Percentiles rank a stretch among this genome's conserved stretches.
Evolutionary conservation across 176 grass and related monocot genomes (phyloP).

Genomic region (Typha latifolia): DNA sequence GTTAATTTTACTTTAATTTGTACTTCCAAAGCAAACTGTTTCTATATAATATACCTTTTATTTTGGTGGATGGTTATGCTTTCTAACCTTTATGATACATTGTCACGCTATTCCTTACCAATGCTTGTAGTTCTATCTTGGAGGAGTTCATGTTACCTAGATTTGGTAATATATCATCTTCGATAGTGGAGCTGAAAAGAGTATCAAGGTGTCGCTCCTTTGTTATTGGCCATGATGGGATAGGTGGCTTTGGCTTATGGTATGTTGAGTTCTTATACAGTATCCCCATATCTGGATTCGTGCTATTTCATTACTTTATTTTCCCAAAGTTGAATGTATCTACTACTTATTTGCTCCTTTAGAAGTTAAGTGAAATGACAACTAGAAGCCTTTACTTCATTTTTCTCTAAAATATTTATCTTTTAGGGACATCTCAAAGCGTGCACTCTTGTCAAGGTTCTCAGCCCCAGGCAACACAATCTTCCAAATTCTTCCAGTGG

Average conservation of each 20-base stretch:
- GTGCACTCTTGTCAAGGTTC: conserved; percentile 31
- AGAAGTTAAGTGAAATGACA: neutral
- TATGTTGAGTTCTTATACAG: conserved; percentile 25
- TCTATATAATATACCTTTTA: neutral
- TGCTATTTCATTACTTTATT: neutral
- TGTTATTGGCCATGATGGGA: conserved; percentile 74
- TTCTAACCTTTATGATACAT: neutral
- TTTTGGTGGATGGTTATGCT: neutral
- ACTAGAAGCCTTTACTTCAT: too few species aligned
- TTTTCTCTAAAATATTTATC: conserved; percentile 9
- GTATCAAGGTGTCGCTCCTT: conserved; percentile 38
- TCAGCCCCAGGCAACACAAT: conserved; percentile 39
- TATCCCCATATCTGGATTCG: neutral
- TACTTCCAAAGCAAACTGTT: too few species aligned
- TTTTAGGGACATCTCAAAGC: conserved; percentile 47
- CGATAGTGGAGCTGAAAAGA: conserved; percentile 66
- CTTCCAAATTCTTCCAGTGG: conserved; percentile 66
- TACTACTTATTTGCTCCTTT: neutral
- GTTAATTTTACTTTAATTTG: too few species aligned
- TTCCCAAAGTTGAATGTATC: neutral
- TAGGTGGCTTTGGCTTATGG: conserved; percentile 76
- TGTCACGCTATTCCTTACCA: neutral
- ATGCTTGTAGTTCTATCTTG: conserved; percentile 39
- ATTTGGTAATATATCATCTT: conserved; percentile 33
- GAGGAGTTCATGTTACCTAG: conserved; percentile 65